Evolutionary conservation across 2,329 filamentous ascomycete genomes (phyloP), one percentile per base, ranked within the genome.

Genomic region (Xylariales sp.): DNA sequence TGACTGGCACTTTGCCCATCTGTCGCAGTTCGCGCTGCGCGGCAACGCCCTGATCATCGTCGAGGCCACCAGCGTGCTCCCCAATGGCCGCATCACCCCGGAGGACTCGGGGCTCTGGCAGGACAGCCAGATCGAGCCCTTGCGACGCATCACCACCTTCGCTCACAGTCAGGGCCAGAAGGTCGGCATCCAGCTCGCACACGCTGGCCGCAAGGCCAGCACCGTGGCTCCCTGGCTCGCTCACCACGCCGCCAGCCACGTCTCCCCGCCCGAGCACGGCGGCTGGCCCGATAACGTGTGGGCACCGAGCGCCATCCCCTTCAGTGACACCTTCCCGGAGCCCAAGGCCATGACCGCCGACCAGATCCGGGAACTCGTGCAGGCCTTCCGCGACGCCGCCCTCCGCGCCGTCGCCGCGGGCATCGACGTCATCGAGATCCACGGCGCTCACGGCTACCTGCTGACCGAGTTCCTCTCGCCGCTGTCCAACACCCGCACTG

Each of bases 61-160:
- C 40, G 90, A 95, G 65, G 88, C 89, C 18, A 89, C 86, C 1
- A 70, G 81, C 21, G 85, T 95, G 0, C 69, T 77, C 8, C 64
- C 86, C 5, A 80, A 90, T 49, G 89, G 89, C 19, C 78, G 90
- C 39, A 95, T 95, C 66, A 85, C 85, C 1, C 88, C 88, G 2
- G 72, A 90, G 57, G 86, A 91, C 57, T 65, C 69, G 11, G 88
- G 90, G 1, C 65, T 96, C 6, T 96, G 89, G 90, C 72, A 84
- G 45, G 90, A 95, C 59, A 79, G 74, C 23, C 90, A 96, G 59
- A 83, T 90, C 43, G 81, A 74, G 45, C 81, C 82, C 0, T 65
- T 94, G 41, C 76, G 73, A 55, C 74, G 76, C 42, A 74, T 91
- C 31, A 77, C 82, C 24, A 85, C 65, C 24, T 70, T 69, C 41